phyloP scores from a whole-genome alignment of 1,284 basidiomycete species.

The Austroboletus rostrupii region DNA sequence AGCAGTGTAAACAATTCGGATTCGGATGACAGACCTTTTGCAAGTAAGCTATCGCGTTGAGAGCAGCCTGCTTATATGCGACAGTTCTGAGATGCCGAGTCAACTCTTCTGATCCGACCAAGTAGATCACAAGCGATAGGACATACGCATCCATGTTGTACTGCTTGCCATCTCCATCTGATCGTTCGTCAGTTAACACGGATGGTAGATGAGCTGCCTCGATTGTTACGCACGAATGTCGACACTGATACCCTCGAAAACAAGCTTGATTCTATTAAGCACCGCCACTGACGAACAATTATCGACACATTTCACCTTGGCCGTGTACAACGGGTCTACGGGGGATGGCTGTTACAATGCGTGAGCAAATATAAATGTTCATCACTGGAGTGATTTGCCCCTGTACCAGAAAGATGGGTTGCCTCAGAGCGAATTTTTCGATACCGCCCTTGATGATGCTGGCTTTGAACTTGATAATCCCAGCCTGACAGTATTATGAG shows the following conservation, averaged over 20 bases:
- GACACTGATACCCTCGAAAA: conserved; percentile 74
- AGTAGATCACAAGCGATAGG: not conserved
- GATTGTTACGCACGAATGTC: conserved; percentile 52
- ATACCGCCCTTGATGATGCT: conserved; percentile 75
- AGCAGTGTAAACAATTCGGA: not conserved
- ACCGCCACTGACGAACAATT: not conserved
- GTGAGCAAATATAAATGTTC: not conserved
- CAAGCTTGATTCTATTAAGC: conserved; percentile 36
- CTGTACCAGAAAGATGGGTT: conserved; percentile 69
- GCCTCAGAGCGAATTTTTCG: conserved; percentile 69
- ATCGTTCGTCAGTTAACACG: conserved; percentile 1
- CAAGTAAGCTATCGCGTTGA: conserved; percentile 74
- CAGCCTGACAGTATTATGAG: conserved; percentile 44
- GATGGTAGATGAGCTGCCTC: not conserved
- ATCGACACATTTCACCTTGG: conserved; percentile 42
- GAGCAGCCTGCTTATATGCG: conserved; percentile 75
- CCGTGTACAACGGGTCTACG: conserved; percentile 69
- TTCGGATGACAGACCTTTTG: conserved; percentile 53
- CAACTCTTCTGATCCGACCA: not conserved
- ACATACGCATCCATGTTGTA: conserved; percentile 75
- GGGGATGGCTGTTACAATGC: conserved; percentile 56
- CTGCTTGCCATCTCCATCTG: conserved; percentile 71
- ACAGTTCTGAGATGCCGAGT: conserved; percentile 45
- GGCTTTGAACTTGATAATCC: conserved; percentile 70
- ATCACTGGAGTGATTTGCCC: not conserved